Base-by-base conservation (phyloP, 192 early-diverging fungal species). In the Paraglomus brasilianum region DNA sequence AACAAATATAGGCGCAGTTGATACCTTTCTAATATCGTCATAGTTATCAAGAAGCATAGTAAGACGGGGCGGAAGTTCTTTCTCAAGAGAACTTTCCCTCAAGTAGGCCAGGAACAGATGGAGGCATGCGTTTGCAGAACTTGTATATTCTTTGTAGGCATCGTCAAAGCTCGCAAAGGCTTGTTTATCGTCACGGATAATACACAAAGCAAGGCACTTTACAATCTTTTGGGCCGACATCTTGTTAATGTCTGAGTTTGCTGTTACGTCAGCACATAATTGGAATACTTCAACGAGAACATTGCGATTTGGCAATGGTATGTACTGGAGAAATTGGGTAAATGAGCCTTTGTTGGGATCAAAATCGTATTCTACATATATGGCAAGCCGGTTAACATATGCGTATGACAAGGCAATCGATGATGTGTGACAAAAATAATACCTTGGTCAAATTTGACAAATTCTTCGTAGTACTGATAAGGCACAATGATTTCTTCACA, bases 1-100 rank as follows among this genome's bases (percentile, higher is more conserved):
- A 4, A n/a, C 17, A 14, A n/a, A 19, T n/a, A 49, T 49, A n/a
- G 66, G 53, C 2, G 66, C 49, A 1, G 58, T 39, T 2, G 67
- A 45, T 47, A 43, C 44, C 19, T 56, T 58, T 56, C 53, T 22
- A 55, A 50, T 17, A 14, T 69, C 67, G 8, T 47, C 50, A 47
- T 69, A 69, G 56, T 69, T 69, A 58, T 69, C 67, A 24, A 69
- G 40, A 36, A 69, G 58, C 15, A 41, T 36, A n/a, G 67, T 58
- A 58, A 69, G 48, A 19, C 55, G 4, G 30, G 67, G 55, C 41
- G 47, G 56, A n/a, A 69, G 21, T 39, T 41, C 17, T 24, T n/a
- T 24, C 10, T 6, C 17, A 36, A 45, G 4, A 19, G 55, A 13
- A 58, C 48, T 14, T 7, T 69, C 67, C 13, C 67, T 21, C 40